Conservation (phyloP, 805 yeast species). For the Candida ficus region DNA sequence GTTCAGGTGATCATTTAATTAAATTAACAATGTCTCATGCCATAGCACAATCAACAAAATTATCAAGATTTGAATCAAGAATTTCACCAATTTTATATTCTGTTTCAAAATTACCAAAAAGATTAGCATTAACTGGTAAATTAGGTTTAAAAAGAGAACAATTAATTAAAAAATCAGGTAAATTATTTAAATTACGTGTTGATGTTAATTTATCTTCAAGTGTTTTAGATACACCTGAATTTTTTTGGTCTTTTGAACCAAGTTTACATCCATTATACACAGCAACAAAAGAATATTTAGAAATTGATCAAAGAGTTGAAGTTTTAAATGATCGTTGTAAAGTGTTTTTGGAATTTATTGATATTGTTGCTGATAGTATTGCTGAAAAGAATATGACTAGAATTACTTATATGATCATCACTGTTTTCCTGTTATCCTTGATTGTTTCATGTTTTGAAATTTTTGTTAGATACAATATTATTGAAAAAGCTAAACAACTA, state of each 20-base stretch:
- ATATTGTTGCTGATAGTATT: conserved; percentile 87
- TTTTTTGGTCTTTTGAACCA: conserved; percentile 95
- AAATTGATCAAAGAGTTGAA: conserved; percentile 91
- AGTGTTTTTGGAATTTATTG: conserved; percentile 89
- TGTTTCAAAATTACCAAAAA: conserved; percentile 84
- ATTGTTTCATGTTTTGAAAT: conserved; percentile 73
- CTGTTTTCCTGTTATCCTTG: conserved; percentile 74
- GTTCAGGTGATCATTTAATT: conserved; percentile 88
- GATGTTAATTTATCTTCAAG: conserved; percentile 91
- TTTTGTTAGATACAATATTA: conserved; percentile 49
- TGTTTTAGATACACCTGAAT: conserved; percentile 91
- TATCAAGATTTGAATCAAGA: conserved; percentile 86
- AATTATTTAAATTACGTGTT: conserved; percentile 81
- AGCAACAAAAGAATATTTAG: conserved; percentile 88
- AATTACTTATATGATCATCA: conserved; percentile 84
- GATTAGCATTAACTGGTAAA: conserved; percentile 84
- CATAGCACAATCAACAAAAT: conserved; percentile 91
- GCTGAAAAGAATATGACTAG: conserved; percentile 90
- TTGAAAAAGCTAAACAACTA: conserved; percentile 21
- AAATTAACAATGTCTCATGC: conserved; percentile 94
- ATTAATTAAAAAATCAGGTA: conserved; percentile 82
- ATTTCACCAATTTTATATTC: conserved; percentile 80
- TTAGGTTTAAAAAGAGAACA: conserved; percentile 82
- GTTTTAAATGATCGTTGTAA: conserved; percentile 91
- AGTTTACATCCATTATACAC: conserved; percentile 87